A percentile compares a stretch with the other conserved stretches of the same genome.
These are phyloP conservation scores for Cryomyces minteri DNA, from an alignment of 495 filamentous ascomycete genomes.

Conservation along the genomic window DNA sequence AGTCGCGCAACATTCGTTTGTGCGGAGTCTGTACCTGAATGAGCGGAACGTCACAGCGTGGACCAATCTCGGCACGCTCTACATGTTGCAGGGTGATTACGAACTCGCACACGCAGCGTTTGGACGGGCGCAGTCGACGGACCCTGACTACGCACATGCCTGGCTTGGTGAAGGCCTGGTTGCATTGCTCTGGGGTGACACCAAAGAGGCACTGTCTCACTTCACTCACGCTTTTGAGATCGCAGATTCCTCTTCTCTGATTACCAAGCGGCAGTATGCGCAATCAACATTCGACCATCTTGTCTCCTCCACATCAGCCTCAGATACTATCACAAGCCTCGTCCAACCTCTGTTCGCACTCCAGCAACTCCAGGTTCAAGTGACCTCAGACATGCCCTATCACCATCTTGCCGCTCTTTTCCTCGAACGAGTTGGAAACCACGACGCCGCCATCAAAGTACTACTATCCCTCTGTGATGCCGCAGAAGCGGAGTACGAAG, in stretches of 20 bases:
- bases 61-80: constrained; percentile 81
- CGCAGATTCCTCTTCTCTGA: constrained; percentile 46
- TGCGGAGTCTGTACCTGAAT: constrained; percentile 85
- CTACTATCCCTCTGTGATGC: constrained; percentile 44
- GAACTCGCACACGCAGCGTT: constrained; percentile 78
- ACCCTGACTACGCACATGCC: constrained; percentile 79
- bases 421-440: constrained; percentile 58
- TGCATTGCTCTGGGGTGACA: constrained; percentile 53
- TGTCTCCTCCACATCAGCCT: constrained; percentile 29
- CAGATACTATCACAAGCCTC: constrained; percentile 41
- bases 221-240: constrained; percentile 97
- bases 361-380: constrained; percentile 53
- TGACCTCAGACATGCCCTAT: constrained; percentile 45
- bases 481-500: constrained; percentile 69
- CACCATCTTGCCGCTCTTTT: constrained; percentile 66
- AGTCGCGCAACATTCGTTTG: constrained; percentile 84
- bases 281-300: constrained; percentile 65
- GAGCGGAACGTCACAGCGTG: constrained; percentile 56
- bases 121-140: constrained; percentile 74
- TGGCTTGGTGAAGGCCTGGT: constrained; percentile 90
- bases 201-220: constrained; percentile 55
- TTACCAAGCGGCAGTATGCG: constrained; percentile 60
- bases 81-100: constrained; percentile 64
- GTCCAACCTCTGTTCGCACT: constrained; percentile 77
- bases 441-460: constrained; percentile 39